Percentiles rank a stretch among this genome's conserved stretches.
Evolutionary conservation across 495 filamentous ascomycete genomes (phyloP).

Genomic region (Pyrenula massariospora): DNA sequence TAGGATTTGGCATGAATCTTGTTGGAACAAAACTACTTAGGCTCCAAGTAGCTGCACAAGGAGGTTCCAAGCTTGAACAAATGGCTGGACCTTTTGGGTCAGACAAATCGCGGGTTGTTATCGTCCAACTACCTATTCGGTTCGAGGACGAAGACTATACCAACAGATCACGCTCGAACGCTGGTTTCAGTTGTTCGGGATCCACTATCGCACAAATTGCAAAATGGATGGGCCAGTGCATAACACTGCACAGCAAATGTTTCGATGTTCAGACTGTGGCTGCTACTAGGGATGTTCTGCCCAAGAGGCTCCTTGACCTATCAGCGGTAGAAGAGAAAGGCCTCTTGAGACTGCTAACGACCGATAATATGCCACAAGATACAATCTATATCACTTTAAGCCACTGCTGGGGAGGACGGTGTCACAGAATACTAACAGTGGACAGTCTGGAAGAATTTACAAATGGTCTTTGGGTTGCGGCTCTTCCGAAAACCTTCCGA

Average conservation of each 20-base stretch:
- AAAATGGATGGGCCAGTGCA: not conserved
- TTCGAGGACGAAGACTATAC: not conserved
- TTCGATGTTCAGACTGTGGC: not conserved
- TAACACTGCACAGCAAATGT: not conserved
- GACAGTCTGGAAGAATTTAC: not conserved
- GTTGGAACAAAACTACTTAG: not conserved
- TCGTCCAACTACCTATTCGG: not conserved
- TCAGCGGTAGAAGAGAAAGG: not conserved
- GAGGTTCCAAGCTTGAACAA: not conserved
- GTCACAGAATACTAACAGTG: not conserved
- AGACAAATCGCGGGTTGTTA: not conserved
- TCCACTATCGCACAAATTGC: not conserved
- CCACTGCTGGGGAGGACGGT: not conserved
- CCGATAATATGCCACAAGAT: not conserved
- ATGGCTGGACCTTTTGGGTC: not conserved
- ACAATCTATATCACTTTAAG: not conserved
- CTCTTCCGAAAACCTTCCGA: slow-evolving; percentile 4
- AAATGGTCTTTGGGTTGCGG: not conserved
- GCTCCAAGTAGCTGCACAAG: not conserved
- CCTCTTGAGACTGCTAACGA: not conserved
- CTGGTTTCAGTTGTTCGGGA: not conserved
- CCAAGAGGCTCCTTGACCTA: not conserved
- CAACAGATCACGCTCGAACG: not conserved
- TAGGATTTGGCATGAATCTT: too few species aligned
- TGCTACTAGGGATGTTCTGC: not conserved